Evolutionary conservation across 2,329 filamentous ascomycete genomes (phyloP).

Genomic region (Aphanoascus verrucosus): DNA sequence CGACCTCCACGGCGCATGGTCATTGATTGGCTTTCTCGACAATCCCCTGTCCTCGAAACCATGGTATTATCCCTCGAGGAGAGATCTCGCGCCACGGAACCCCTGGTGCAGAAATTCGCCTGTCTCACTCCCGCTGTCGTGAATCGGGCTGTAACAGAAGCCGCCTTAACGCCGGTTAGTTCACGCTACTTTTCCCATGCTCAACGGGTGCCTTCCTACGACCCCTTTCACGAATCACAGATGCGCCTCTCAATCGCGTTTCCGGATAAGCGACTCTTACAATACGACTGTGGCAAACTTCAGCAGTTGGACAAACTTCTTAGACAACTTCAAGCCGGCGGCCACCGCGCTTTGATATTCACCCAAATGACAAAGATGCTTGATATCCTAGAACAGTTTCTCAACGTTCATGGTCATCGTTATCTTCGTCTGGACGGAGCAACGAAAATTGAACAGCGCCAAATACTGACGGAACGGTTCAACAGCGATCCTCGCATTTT

Average conservation of each 20-base stretch:
- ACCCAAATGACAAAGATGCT: slow-evolving; percentile 99
- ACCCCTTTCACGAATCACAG: slow-evolving; percentile 88
- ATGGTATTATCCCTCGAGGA: slow-evolving; percentile 66
- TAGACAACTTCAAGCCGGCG: slow-evolving; percentile 74
- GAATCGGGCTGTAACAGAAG: slow-evolving; percentile 61
- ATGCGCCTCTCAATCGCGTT: slow-evolving; percentile 93
- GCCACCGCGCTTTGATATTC: slow-evolving; percentile 92
- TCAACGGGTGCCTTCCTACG: slow-evolving; percentile 48
- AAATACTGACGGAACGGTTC: slow-evolving; percentile 91
- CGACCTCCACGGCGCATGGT: slow-evolving; percentile 53
- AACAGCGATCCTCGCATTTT: slow-evolving; percentile 88
- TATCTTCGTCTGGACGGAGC: slow-evolving; percentile 94
- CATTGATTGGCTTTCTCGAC: slow-evolving; percentile 64
- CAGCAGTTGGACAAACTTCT: slow-evolving; percentile 80
- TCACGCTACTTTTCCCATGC: slow-evolving; percentile 36
- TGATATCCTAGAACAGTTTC: slow-evolving; percentile 92
- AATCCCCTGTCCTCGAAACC: slow-evolving; percentile 43
- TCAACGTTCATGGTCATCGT: slow-evolving; percentile 95
- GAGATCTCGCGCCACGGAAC: slow-evolving; percentile 61
- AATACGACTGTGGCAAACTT: slow-evolving; percentile 96
- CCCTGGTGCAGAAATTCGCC: slow-evolving; percentile 72
- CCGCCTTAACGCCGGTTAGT: slow-evolving; percentile 55
- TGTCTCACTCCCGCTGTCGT: slow-evolving; percentile 86
- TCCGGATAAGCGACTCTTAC: slow-evolving; percentile 86
- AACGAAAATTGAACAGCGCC: slow-evolving; percentile 89